A percentile compares a stretch with the other conserved stretches of the same genome.
Conservation (phyloP, 2,329 filamentous ascomycete species). For the Aspergillus melleus region DNA sequence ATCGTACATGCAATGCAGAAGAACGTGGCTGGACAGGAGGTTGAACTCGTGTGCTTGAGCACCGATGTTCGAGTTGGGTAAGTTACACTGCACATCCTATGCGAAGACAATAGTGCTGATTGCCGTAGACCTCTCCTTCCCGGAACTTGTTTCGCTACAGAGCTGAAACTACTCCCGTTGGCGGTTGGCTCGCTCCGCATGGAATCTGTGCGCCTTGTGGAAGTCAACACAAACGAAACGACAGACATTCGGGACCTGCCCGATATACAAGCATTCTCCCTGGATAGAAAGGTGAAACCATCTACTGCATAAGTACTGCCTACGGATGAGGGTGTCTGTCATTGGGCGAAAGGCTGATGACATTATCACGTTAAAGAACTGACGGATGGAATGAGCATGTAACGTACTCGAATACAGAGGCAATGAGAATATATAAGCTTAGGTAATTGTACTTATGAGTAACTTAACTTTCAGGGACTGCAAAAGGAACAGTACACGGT, state of each 20-base stretch:
- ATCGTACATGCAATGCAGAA: slow-evolving; percentile 57
- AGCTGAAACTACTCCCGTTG: slow-evolving; percentile 56
- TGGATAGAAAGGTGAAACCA: slow-evolving; percentile 19
- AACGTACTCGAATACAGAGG: neutral
- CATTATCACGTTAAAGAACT: neutral
- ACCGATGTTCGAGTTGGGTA: slow-evolving; percentile 60
- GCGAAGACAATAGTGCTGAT: neutral
- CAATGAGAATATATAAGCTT: neutral
- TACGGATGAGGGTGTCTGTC: neutral
- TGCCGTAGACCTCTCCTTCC: slow-evolving; percentile 51
- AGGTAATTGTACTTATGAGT: neutral
- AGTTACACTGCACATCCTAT: slow-evolving; percentile 21
- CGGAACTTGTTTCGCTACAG: slow-evolving; percentile 57
- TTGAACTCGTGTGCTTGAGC: slow-evolving; percentile 57
- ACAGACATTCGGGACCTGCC: slow-evolving; percentile 59
- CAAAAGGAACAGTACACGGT: too few species aligned
- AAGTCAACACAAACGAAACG: slow-evolving; percentile 56
- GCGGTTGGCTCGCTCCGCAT: slow-evolving; percentile 52
- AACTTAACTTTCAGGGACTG: neutral
- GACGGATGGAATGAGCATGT: neutral
- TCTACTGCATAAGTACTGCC: neutral
- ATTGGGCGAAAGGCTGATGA: neutral
- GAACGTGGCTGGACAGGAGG: slow-evolving; percentile 49
- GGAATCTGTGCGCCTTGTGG: slow-evolving; percentile 55
- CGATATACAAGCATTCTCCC: slow-evolving; percentile 48